Percentiles rank a stretch among this genome's conserved stretches.
phyloP scores from a whole-genome alignment of 495 filamentous ascomycete species.

The Penicillium samsonianum region DNA sequence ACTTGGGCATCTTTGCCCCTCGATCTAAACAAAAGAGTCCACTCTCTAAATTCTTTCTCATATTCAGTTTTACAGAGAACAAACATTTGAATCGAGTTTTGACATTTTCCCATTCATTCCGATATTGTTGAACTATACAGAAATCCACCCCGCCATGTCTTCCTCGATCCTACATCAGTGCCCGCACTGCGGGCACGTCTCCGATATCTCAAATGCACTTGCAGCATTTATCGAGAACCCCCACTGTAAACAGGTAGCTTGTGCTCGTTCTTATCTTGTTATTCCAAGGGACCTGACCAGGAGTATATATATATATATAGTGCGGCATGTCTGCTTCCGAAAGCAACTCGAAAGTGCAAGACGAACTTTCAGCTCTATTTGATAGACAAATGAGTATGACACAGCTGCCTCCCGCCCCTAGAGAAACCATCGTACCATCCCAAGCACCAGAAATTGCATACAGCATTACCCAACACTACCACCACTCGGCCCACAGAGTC shows the following conservation, averaged over 20 bases:
- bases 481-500: constrained; percentile 63
- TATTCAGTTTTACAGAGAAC: background rate
- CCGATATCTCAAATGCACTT: constrained; percentile 36
- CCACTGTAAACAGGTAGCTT: constrained; percentile 42
- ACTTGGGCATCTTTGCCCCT: constrained; percentile 15
- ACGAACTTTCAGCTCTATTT: constrained; percentile 70
- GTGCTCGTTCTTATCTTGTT: background rate
- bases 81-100: background rate
- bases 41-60: background rate
- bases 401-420: constrained; percentile 5
- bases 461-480: constrained; percentile 73
- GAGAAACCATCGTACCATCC: constrained; percentile 20
- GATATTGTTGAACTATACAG: background rate
- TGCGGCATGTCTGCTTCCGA: constrained; percentile 43
- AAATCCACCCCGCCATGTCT: constrained; percentile 29
- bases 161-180: constrained; percentile 40
- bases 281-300: constrained; percentile 2
- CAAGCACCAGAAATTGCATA: constrained; percentile 52
- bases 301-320: constrained; percentile 23
- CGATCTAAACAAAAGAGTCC: background rate
- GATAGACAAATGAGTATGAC: constrained; percentile 58
- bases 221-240: constrained; percentile 36
- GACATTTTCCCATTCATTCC: background rate
- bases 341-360: constrained; percentile 53
- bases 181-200: constrained; percentile 39